Conservation (phyloP, 768 basidiomycete genomes). For the Cyclocybe cylindracea region DNA sequence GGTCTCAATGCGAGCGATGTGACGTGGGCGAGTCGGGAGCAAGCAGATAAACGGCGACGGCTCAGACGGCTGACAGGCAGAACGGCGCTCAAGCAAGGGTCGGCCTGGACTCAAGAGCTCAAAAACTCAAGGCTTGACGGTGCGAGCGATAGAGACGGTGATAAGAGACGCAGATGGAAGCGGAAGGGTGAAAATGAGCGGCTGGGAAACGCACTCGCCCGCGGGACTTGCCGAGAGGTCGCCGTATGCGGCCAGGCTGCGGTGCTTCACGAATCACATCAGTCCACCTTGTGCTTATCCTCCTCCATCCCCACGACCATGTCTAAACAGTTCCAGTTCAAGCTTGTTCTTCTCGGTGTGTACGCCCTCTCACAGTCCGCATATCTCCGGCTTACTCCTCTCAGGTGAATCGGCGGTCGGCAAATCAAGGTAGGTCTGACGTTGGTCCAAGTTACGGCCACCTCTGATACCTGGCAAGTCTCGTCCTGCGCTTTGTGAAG, state of each 20-base stretch:
- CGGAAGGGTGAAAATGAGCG: constrained; percentile 13
- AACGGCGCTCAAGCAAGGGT: constrained; percentile 10
- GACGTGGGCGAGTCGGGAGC: constrained; percentile 31
- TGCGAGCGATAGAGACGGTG: constrained; percentile 13
- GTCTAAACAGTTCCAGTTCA: constrained; percentile 94
- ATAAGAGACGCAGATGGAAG: constrained; percentile 18
- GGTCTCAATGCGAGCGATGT: constrained; percentile 26
- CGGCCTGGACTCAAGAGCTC: constrained; percentile 19
- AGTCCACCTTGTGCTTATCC: constrained; percentile 24
- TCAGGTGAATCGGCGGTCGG: constrained; percentile 97
- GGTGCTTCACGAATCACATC: constrained; percentile 21
- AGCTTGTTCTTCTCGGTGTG: constrained; percentile 92
- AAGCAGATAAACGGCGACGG: constrained; percentile 9
- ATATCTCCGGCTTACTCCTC: constrained; percentile 13
- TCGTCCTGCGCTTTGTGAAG: constrained; percentile 95
- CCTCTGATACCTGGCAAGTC: constrained; percentile 46
- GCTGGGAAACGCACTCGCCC: constrained; percentile 21
- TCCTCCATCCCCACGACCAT: constrained; percentile 47
- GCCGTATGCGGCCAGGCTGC: constrained; percentile 26
- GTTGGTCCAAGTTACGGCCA: constrained; percentile 16
- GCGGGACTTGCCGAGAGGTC: constrained; percentile 29
- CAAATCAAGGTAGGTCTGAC: constrained; percentile 76
- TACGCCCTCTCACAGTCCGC: constrained; percentile 9
- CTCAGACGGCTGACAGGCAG: constrained; percentile 15
- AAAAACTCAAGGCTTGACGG: constrained; percentile 29